phyloP scores from a whole-genome alignment of 1,284 basidiomycete genomes.

The Marasmius sp. region DNA sequence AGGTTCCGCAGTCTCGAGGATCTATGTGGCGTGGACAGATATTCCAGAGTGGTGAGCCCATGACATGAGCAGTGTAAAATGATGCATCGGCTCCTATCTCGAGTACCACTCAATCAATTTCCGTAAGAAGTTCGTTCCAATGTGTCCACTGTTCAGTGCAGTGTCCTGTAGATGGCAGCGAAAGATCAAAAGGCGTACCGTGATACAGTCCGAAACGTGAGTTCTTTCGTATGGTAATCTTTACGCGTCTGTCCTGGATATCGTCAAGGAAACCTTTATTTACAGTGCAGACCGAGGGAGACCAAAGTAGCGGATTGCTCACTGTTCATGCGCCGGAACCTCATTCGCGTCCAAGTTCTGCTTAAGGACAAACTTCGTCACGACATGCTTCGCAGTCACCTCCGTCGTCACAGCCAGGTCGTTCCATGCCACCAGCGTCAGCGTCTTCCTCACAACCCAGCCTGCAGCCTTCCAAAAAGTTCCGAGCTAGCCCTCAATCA shows the following conservation, averaged over 20 bases:
- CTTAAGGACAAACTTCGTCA: constrained; percentile 24
- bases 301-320: constrained; percentile 60
- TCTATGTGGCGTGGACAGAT: no score
- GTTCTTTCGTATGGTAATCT: not conserved
- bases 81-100: no score
- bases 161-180: no score
- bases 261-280: constrained; percentile 6
- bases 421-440: constrained; percentile 27
- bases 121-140: no score
- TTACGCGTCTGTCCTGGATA: not conserved
- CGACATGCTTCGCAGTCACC: constrained; percentile 23
- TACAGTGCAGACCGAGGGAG: constrained; percentile 52
- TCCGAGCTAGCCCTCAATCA: constrained; percentile 43
- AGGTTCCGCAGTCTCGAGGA: no score
- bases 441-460: constrained; percentile 24
- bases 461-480: constrained; percentile 49
- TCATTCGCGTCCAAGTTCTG: constrained; percentile 23
- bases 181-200: no score
- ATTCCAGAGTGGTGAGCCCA: no score
- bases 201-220: no score
- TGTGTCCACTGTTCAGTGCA: no score
- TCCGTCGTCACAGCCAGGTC: constrained; percentile 28
- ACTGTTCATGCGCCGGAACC: constrained; percentile 53
- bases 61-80: no score
- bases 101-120: no score